phyloP scores from a whole-genome alignment of 805 yeast species.

The Debaryomyces castellii region DNA sequence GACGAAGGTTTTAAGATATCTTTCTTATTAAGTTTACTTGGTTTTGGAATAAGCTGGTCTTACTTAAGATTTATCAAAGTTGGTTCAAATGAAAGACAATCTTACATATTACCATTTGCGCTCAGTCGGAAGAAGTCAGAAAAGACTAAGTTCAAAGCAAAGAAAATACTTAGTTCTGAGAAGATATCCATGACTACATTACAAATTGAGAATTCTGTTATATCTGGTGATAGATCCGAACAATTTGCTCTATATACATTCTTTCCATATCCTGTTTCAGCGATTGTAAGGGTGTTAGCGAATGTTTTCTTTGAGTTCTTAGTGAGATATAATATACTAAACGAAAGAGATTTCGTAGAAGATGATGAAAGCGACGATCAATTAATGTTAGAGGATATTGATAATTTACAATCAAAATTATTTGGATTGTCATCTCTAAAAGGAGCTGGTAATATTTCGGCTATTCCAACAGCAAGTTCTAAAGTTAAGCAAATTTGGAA shows the following conservation, averaged over 20 bases:
- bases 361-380: constrained; percentile 21
- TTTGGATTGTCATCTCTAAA: constrained; percentile 41
- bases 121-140: constrained; percentile 17
- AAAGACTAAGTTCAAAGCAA: constrained; percentile 10
- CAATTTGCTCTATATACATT: constrained; percentile 38
- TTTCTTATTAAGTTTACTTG: constrained; percentile 22
- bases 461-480: constrained; percentile 28
- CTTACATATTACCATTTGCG: constrained; percentile 39
- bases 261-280: constrained; percentile 41
- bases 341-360: constrained; percentile 21
- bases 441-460: constrained; percentile 38
- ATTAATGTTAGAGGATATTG: constrained; percentile 25
- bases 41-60: constrained; percentile 39
- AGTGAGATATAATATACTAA: constrained; percentile 20
- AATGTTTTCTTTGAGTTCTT: constrained; percentile 18
- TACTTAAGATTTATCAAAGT: constrained; percentile 39
- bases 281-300: constrained; percentile 19
- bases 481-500: constrained; percentile 19
- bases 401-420: constrained; percentile 32
- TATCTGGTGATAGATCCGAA: constrained; percentile 28
- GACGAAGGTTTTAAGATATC: constrained; percentile 28
- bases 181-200: constrained; percentile 6
- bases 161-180: not conserved
- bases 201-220: constrained; percentile 15
- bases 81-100: constrained; percentile 43